These are phyloP conservation scores for Biscogniauxia mediterranea DNA, from an alignment of 2,329 filamentous ascomycete genomes.

Conservation along the genomic window DNA sequence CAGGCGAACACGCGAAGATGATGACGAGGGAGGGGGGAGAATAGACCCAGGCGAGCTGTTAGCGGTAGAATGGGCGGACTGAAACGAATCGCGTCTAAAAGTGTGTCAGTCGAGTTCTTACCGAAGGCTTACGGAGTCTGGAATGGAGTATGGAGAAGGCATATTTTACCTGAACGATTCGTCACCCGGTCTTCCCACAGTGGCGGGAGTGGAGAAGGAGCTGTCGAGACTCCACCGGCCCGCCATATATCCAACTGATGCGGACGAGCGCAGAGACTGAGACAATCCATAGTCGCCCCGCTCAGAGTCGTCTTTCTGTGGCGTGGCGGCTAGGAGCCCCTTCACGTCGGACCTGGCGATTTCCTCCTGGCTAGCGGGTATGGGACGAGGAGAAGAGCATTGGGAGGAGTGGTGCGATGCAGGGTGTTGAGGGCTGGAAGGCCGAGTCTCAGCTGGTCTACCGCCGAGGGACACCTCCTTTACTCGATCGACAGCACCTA, in stretches of 20 bases:
- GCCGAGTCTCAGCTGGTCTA: conserved; percentile 16
- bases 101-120: conserved; percentile 12
- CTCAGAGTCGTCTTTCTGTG: conserved; percentile 22
- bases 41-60: conserved; percentile 35
- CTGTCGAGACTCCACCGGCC: conserved; percentile 56
- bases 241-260: conserved; percentile 49
- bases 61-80: conserved; percentile 39
- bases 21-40: conserved; percentile 39
- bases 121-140: neutral
- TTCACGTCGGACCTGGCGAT: conserved; percentile 14
- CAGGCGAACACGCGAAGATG: conserved; percentile 65
- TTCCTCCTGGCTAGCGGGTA: conserved; percentile 8
- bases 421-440: conserved; percentile 20
- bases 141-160: neutral
- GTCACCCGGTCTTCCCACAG: conserved; percentile 38
- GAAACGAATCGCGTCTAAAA: conserved; percentile 43
- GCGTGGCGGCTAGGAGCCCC: conserved; percentile 15
- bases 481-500: conserved; percentile 15
- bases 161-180: conserved; percentile 46
- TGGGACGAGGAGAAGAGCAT: conserved; percentile 22
- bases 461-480: conserved; percentile 16
- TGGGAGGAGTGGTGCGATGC: conserved; percentile 21
- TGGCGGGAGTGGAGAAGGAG: conserved; percentile 50
- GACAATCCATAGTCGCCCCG: conserved; percentile 10
- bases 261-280: conserved; percentile 40